These are phyloP conservation scores for Phaffomyces antillensis DNA, from an alignment of 805 yeast genomes.

Conservation along the genomic window DNA sequence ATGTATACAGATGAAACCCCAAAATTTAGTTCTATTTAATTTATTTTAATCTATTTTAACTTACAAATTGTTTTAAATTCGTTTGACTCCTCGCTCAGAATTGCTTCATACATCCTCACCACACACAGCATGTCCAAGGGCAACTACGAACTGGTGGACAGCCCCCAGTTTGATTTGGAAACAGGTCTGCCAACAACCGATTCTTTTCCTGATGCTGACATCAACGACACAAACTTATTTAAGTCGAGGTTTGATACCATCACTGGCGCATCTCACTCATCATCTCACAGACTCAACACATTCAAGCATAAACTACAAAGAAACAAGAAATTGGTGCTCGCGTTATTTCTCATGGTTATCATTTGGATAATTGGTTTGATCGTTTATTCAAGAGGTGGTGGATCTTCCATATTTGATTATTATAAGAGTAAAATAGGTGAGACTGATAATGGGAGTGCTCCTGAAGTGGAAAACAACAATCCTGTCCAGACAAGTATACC, in stretches of 20 bases:
- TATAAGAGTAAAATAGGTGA: slow-evolving; percentile 14
- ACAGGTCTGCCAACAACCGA: not conserved
- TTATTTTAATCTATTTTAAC: not conserved
- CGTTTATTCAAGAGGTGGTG: slow-evolving; percentile 10
- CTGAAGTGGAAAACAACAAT: slow-evolving; percentile 7
- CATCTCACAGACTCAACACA: not conserved
- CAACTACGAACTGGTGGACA: slow-evolving; percentile 16
- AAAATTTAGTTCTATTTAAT: no score
- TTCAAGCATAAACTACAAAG: slow-evolving; percentile 4
- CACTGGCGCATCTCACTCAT: no score
- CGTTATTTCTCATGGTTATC: slow-evolving; percentile 6
- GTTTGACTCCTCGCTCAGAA: not conserved
- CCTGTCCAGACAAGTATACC: not conserved
- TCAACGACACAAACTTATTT: slow-evolving; percentile 6
- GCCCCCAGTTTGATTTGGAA: slow-evolving; percentile 9
- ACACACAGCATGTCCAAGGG: slow-evolving; percentile 2
- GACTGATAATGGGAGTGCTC: not conserved
- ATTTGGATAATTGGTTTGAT: slow-evolving; percentile 15
- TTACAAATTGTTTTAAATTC: not conserved
- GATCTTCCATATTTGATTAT: slow-evolving; percentile 14
- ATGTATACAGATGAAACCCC: slow-evolving; percentile 5
- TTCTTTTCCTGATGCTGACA: slow-evolving; percentile 1
- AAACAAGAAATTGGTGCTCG: slow-evolving; percentile 11
- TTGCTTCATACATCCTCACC: not conserved
- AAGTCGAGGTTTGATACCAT: slow-evolving; percentile 15